These are phyloP conservation scores for Incumbomyces delicatus DNA, from an alignment of 2,329 filamentous ascomycete genomes.

Conservation along the genomic window DNA sequence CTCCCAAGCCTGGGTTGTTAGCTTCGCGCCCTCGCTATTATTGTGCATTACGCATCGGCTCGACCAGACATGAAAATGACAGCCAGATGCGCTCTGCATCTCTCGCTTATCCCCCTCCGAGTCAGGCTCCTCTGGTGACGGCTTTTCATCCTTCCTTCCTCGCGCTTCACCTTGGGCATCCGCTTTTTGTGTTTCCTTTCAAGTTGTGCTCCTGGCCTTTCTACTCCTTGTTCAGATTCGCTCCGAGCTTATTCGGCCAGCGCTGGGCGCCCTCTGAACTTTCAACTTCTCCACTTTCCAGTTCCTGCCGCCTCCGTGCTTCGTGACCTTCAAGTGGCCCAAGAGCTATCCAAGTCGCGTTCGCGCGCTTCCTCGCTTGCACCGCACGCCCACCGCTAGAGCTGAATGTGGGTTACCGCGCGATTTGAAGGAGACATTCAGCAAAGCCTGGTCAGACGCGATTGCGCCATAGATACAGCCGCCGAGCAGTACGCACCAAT, in stretches of 20 bases:
- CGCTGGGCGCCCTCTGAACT: too few relatives aligned
- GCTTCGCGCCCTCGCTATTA: too few relatives aligned
- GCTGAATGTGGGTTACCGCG: too few relatives aligned
- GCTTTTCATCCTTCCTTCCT: background rate
- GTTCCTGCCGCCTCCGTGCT: too few relatives aligned
- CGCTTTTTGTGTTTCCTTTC: background rate
- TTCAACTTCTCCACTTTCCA: too few relatives aligned
- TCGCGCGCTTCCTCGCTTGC: too few relatives aligned
- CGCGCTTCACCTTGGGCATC: constrained; percentile 3
- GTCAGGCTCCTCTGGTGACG: background rate
- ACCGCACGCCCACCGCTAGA: too few relatives aligned
- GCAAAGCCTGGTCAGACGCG: background rate
- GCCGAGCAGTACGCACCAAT: background rate
- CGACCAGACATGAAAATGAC: background rate
- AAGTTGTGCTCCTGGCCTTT: background rate
- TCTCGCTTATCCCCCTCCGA: background rate
- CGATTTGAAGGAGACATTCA: too few relatives aligned
- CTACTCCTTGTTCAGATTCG: background rate
- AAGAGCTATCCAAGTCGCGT: too few relatives aligned
- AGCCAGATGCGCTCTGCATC: background rate
- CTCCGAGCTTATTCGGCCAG: background rate
- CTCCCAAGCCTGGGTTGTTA: too few relatives aligned
- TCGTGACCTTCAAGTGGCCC: too few relatives aligned
- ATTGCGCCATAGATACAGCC: constrained; percentile 2
- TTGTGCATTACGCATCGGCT: background rate